A percentile compares a stretch with the other conserved stretches of the same genome.
These are phyloP conservation scores for Colletotrichum destructivum DNA, from an alignment of 2,329 filamentous ascomycete species.

Conservation along the genomic window DNA sequence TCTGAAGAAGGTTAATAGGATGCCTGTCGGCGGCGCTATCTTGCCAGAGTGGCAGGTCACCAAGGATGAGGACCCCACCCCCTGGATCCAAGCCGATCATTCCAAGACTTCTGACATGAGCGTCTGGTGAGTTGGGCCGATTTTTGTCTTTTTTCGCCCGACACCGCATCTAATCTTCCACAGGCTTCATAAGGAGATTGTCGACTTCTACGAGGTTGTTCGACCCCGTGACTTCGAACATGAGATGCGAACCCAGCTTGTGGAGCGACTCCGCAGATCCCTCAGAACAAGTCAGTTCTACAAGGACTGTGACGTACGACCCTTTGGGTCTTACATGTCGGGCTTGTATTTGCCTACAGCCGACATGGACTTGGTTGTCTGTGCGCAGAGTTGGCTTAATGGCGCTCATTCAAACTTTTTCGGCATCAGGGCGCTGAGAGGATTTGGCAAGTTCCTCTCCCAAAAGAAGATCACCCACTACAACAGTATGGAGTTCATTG, in stretches of 20 bases:
- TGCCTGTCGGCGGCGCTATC: constrained; percentile 65
- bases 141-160: background rate
- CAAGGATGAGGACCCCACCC: constrained; percentile 62
- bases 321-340: constrained; percentile 96
- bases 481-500: constrained; percentile 77
- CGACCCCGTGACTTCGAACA: constrained; percentile 84
- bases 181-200: constrained; percentile 90
- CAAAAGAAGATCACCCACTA: constrained; percentile 69
- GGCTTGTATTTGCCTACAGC: constrained; percentile 80
- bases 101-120: constrained; percentile 67
- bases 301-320: constrained; percentile 73
- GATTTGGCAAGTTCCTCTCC: constrained; percentile 74
- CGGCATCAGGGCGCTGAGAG: constrained; percentile 70
- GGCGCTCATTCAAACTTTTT: constrained; percentile 65
- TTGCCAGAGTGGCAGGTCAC: constrained; percentile 67
- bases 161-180: background rate
- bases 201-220: constrained; percentile 90
- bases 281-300: constrained; percentile 70
- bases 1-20: constrained; percentile 66
- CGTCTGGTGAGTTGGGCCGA: constrained; percentile 65
- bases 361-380: constrained; percentile 94
- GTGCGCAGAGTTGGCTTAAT: constrained; percentile 59
- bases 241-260: constrained; percentile 78
- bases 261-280: constrained; percentile 75
- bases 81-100: constrained; percentile 75